Evolutionary conservation across 2,329 filamentous ascomycete species (phyloP).

Genomic region (Fusarium temperatum): DNA sequence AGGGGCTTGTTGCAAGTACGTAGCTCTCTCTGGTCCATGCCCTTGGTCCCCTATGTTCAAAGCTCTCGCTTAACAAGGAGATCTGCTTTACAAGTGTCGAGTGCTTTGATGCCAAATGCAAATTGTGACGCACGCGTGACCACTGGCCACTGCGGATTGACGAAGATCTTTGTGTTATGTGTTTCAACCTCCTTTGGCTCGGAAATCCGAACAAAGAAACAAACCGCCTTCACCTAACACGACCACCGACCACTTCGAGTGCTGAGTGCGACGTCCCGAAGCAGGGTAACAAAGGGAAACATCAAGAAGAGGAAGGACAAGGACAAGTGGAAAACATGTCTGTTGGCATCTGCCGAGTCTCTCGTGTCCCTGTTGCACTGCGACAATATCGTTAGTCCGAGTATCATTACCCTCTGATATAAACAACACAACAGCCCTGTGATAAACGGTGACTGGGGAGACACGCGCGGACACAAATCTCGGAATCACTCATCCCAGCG

Average conservation of each 20-base stretch:
- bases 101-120: conserved; percentile 34
- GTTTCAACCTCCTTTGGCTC: conserved; percentile 11
- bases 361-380: background rate
- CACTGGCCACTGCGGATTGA: background rate
- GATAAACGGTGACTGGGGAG: conserved; percentile 10
- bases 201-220: background rate
- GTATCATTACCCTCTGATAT: background rate
- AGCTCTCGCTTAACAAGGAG: conserved; percentile 7
- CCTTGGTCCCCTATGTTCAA: background rate
- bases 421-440: conserved; percentile 9
- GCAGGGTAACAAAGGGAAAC: background rate
- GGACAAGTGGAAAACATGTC: background rate
- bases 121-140: conserved; percentile 39
- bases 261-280: background rate
- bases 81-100: conserved; percentile 1
- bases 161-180: conserved; percentile 15
- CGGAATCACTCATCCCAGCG: conserved; percentile 28
- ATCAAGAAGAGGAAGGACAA: background rate
- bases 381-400: conserved; percentile 1
- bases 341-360: background rate
- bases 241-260: background rate
- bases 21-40: conserved; percentile 13
- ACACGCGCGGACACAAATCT: conserved; percentile 24
- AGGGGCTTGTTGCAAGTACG: conserved; percentile 1
- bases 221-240: background rate